Evolutionary conservation across 345 rosid species (phyloP).

Genomic region (Hibiscus syriacus): DNA sequence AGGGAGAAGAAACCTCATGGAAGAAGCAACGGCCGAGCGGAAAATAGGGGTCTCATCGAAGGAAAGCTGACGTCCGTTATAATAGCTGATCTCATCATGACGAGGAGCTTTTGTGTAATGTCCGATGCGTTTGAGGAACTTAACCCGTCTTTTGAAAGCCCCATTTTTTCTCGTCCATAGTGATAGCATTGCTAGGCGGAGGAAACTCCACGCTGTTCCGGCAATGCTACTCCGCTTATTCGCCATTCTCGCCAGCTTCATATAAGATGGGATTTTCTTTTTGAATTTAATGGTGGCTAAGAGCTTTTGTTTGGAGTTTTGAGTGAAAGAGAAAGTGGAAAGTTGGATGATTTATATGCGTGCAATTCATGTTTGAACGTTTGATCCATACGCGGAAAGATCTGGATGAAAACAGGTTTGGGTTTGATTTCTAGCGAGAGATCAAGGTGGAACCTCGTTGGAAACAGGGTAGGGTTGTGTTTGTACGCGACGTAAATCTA

Average conservation of each 20-base stretch:
- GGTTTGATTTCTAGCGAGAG: not conserved
- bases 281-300: not conserved
- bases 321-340: not conserved
- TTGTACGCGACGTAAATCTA: not conserved
- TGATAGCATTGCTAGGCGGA: not conserved
- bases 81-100: not conserved
- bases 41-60: not conserved
- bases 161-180: not conserved
- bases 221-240: not conserved
- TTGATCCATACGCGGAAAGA: not conserved
- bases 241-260: not conserved
- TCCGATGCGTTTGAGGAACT: not conserved
- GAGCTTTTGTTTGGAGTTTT: not conserved
- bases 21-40: not conserved
- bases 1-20: not conserved
- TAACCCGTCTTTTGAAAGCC: not conserved
- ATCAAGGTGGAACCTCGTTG: not conserved
- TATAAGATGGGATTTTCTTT: not conserved
- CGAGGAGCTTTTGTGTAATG: not conserved
- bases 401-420: not conserved
- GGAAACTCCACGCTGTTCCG: not conserved
- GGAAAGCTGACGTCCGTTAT: not conserved
- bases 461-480: not conserved
- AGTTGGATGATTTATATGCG: not conserved
- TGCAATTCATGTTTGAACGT: not conserved